Evolutionary conservation across 352 stramenopile genomes (phyloP).

Genomic region (Phytophthora sp.): DNA sequence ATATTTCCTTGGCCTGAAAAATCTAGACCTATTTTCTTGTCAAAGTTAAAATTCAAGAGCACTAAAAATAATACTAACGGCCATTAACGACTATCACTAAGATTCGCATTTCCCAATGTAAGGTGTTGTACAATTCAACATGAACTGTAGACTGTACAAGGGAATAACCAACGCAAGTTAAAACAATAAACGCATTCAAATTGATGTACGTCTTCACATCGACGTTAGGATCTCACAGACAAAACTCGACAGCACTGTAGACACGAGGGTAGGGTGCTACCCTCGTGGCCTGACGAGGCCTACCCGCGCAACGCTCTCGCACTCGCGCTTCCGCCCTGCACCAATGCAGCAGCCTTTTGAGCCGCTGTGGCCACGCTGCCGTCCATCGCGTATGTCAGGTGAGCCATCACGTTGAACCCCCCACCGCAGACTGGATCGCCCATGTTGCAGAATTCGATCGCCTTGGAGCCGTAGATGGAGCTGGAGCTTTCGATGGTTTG

Average conservation of each 20-base stretch:
- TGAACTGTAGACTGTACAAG: no score
- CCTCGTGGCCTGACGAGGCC: background rate
- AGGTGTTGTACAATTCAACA: no score
- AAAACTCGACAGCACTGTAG: background rate
- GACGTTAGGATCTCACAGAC: background rate
- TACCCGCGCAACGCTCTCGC: slow-evolving; percentile 9
- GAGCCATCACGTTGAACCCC: slow-evolving; percentile 37
- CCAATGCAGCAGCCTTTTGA: slow-evolving; percentile 24
- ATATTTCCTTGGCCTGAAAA: no score
- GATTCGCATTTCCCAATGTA: no score
- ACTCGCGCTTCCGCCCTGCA: slow-evolving; percentile 11
- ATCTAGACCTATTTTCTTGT: no score
- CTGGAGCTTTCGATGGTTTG: slow-evolving; percentile 34
- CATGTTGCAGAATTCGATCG: slow-evolving; percentile 36
- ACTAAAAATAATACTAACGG: no score
- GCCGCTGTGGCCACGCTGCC: slow-evolving; percentile 32
- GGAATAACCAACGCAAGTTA: no score
- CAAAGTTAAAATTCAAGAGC: no score
- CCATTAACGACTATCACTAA: no score
- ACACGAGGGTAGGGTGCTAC: no score
- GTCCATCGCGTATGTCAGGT: slow-evolving; percentile 36
- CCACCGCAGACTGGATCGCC: slow-evolving; percentile 35
- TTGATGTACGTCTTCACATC: background rate
- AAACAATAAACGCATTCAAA: background rate
- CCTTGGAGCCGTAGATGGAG: slow-evolving; percentile 31